Evolutionary conservation across 1,139 yeast genomes (phyloP).

Genomic region (Taiozyma sp.): DNA sequence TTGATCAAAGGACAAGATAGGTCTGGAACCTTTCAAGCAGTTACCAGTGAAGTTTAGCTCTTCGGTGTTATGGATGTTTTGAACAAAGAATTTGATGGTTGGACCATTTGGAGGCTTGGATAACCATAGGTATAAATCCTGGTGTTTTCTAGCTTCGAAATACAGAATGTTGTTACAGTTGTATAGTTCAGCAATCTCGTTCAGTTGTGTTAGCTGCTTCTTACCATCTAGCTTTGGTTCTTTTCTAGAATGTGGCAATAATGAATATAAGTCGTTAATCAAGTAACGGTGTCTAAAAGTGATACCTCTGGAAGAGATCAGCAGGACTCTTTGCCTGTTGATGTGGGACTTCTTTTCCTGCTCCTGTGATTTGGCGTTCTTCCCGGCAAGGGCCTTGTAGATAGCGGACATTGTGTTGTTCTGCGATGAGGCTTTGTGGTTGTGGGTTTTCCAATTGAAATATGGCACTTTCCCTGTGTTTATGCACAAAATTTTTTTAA

Average conservation of each 20-base stretch:
- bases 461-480: neutral
- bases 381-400: slow-evolving; percentile 34
- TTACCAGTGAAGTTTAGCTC: slow-evolving; percentile 96
- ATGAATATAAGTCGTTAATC: slow-evolving; percentile 69
- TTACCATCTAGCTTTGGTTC: slow-evolving; percentile 96
- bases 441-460: neutral
- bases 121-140: slow-evolving; percentile 91
- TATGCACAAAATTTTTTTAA: neutral
- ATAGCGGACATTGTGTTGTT: slow-evolving; percentile 38
- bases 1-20: slow-evolving; percentile 84
- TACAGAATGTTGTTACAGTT: slow-evolving; percentile 94
- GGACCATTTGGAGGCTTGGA: slow-evolving; percentile 99
- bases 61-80: slow-evolving; percentile 93
- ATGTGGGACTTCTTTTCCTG: slow-evolving; percentile 43
- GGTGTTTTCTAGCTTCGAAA: slow-evolving; percentile 95
- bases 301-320: slow-evolving; percentile 92
- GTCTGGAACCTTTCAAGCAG: slow-evolving; percentile 93
- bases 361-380: slow-evolving; percentile 24
- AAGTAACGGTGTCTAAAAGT: slow-evolving; percentile 94
- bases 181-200: slow-evolving; percentile 94
- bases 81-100: slow-evolving; percentile 87
- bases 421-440: neutral
- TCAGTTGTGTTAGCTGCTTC: slow-evolving; percentile 80
- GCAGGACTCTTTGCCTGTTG: slow-evolving; percentile 75
- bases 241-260: slow-evolving; percentile 93